Evolutionary conservation across 2,329 filamentous ascomycete species (phyloP), one percentile per base, ranked within the genome.

Genomic region (Ophiognomonia clavigignenti-juglandacearum): DNA sequence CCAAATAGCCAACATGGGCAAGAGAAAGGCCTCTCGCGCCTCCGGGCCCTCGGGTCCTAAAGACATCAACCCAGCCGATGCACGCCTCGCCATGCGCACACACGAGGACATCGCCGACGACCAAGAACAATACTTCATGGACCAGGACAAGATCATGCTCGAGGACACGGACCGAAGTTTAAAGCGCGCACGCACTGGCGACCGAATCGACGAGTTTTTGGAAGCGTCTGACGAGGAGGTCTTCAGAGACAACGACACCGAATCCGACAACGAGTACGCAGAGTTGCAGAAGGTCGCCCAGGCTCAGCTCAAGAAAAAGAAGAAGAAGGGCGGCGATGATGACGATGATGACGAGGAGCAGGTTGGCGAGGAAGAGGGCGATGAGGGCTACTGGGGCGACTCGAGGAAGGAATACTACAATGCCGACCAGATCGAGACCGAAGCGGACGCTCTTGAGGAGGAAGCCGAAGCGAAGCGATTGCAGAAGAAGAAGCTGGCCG

Each of bases 351-450:
- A 62, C 37, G 62, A 62, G 9, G 67, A 63, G 7, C 61, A 73
- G 19, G 74, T 73, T 46, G 70, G 76, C 31, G 76, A 73, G 3
- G 78, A 77, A 16, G 74, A 78, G 23, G 72, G 71, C 3, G 80
- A 81, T 35, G 75, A 82, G 43, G 82, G 80, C 35, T 91, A 83
- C 62, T 97, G 93, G 91, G 93, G 92, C 24, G 78, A 85, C 4
- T 90, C 88, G 3, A 92, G 82, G 64, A 86, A 86, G 52, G 92
- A 96, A 57, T 95, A 96, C 69, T 98, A 98, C 68, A 80, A 95
- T 69, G 88, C 89, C 56, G 92, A 98, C 65, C 68, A 74, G 23
- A 74, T 80, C 54, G 77, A 82, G 59, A 82, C 78, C 6, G 80
- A 84, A 62, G 76, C 71, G 31, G 77, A 80, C 58, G 93, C 93